A percentile compares a stretch with the other conserved stretches of the same genome.
Evolutionary conservation across 2,329 filamentous ascomycete species (phyloP).

Genomic region (Xylariales sp.): DNA sequence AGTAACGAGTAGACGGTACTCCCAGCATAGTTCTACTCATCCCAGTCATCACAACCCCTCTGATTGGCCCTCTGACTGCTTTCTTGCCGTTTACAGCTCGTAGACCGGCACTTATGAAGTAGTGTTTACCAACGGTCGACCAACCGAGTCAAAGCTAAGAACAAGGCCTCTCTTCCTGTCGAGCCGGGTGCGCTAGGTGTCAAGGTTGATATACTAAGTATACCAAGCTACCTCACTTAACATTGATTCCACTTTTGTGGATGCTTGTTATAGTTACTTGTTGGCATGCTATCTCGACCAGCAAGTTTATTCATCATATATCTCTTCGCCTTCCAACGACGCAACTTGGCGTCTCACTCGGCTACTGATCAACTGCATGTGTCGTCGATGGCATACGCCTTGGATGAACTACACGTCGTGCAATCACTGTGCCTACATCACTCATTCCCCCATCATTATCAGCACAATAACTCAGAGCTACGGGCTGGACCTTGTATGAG

Average conservation of each 20-base stretch:
- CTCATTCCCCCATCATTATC: neutral
- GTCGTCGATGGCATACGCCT: no score
- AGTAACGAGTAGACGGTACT: no score
- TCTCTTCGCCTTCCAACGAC: no score
- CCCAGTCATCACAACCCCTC: neutral
- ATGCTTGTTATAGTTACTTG: neutral
- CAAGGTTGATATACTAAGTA: no score
- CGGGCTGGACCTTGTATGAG: conserved; percentile 4
- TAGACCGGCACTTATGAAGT: no score
- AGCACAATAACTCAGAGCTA: conserved; percentile 1
- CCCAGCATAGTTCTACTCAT: no score
- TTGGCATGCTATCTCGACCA: conserved; percentile 1
- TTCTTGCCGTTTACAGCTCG: no score
- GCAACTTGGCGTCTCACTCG: no score
- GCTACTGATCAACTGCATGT: no score
- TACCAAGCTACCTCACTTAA: no score
- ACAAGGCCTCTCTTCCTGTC: no score
- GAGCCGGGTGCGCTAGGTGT: neutral
- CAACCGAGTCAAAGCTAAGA: conserved; percentile 2
- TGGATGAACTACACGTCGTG: neutral
- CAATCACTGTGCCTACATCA: neutral
- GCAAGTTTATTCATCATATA: neutral
- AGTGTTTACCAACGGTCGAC: neutral
- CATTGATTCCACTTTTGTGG: no score
- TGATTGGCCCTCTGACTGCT: neutral